These are phyloP conservation scores for Stemphylium beticola DNA, from an alignment of 2,329 filamentous ascomycete species.

Conservation along the genomic window DNA sequence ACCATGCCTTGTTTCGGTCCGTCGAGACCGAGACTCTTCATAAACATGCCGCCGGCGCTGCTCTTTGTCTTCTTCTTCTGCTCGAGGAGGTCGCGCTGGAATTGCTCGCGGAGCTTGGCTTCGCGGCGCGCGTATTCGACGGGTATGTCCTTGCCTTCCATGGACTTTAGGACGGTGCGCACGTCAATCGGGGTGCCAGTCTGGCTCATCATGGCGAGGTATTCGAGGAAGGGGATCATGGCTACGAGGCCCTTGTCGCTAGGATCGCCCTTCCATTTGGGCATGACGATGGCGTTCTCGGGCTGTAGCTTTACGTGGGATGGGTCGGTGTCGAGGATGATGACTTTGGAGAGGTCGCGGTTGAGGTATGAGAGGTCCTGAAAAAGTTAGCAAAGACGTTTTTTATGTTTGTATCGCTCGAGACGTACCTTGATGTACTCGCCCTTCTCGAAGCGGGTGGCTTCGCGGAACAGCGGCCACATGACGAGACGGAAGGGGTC, in stretches of 20 bases:
- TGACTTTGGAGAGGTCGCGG: constrained; percentile 91
- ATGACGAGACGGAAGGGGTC: constrained; percentile 95
- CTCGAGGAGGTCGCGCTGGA: constrained; percentile 76
- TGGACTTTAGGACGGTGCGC: constrained; percentile 83
- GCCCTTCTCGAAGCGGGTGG: constrained; percentile 95
- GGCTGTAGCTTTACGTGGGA: constrained; percentile 86
- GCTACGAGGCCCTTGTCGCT: constrained; percentile 86
- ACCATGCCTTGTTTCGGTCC: constrained; percentile 62
- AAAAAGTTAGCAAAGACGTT: constrained; percentile 15
- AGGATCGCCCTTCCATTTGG: constrained; percentile 85
- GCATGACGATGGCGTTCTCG: constrained; percentile 92
- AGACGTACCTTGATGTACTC: constrained; percentile 86
- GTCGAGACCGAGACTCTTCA: constrained; percentile 79
- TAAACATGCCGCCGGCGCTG: constrained; percentile 71
- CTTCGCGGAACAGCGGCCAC: constrained; percentile 93
- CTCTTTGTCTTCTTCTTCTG: constrained; percentile 68
- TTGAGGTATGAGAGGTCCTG: constrained; percentile 98
- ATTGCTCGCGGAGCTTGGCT: constrained; percentile 81
- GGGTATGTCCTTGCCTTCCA: constrained; percentile 87
- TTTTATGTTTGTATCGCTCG: neutral
- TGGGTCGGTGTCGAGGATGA: constrained; percentile 88
- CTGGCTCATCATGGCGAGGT: constrained; percentile 81
- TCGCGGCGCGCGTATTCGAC: constrained; percentile 89
- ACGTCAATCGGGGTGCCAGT: constrained; percentile 76
- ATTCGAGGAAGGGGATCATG: constrained; percentile 96